Base-by-base conservation (phyloP, 2,329 filamentous ascomycete genomes). In the Penicillium aurantiogriseum region DNA sequence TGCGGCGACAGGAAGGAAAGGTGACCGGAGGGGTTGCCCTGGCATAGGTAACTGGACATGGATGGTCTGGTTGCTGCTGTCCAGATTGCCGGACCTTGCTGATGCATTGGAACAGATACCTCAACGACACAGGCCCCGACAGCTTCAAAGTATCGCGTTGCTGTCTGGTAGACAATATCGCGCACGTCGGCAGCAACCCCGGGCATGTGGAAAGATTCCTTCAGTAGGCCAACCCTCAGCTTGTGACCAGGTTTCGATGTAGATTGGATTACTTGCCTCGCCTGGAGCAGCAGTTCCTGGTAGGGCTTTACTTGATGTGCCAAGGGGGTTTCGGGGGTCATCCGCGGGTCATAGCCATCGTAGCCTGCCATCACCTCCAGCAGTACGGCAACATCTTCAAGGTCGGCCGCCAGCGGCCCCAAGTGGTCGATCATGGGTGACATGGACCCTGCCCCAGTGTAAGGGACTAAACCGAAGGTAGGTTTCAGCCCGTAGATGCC, bases 381-480 rank as follows among this genome's bases (percentile, higher is more conserved):
- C 19, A 81, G 61, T 1, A 74, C 38, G 0, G 79, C 79, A 33
- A 76, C 72, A 43, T 81, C 80, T 11, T 71, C 60, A 0, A 81
- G 66, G 0, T 69, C 77, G 10, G 67, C 67, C 1, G 79, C 76
- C 69, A 82, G 78, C 0, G 80, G 79, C 0, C 78, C 78, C 10
- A 75, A 67, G 59, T 81, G 77, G 60, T 82, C 80, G 45, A 77
- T 73, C 49, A 74, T 73, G 0, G 75, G 71, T 49, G 79, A 67
- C 42, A 77, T 58, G 23, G 74, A 64, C 33, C 72, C 72, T 7
- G 80, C 78, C 0, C 79, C 80, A 0, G 80, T 82, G 58, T 82
- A 82, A 0, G 80, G 80, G 1, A 83, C 73, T 2, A 83, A 67
- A 0, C 80, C 80, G 64, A 77, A 75, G 0, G 80, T 81, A 0